Percentiles rank a stretch among this genome's conserved stretches.
Conservation (phyloP, 2,329 filamentous ascomycete genomes). For the Fusarium mundagurra region DNA sequence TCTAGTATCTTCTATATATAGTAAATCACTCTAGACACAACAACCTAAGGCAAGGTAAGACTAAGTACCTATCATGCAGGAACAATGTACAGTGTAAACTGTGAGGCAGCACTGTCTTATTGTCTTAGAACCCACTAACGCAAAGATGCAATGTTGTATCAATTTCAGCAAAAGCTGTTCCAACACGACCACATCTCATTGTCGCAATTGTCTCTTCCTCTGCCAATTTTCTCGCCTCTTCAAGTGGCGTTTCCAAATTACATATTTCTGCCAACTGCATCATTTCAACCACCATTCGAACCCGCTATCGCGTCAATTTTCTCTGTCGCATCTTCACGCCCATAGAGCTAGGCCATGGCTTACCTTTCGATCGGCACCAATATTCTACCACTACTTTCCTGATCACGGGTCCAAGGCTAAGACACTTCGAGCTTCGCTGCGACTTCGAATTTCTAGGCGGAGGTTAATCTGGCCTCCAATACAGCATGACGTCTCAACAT, state of each 20-base stretch:
- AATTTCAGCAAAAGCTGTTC: slow-evolving; percentile 25
- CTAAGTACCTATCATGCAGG: neutral
- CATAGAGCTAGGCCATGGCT: slow-evolving; percentile 38
- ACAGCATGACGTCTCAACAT: slow-evolving; percentile 49
- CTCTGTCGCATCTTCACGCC: slow-evolving; percentile 9
- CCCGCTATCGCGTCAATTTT: neutral
- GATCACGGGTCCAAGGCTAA: slow-evolving; percentile 41
- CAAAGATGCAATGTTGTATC: slow-evolving; percentile 3
- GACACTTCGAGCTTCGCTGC: slow-evolving; percentile 27
- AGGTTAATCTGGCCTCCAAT: slow-evolving; percentile 8
- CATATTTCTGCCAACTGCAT: neutral
- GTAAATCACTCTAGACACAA: neutral
- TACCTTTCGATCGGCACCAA: slow-evolving; percentile 35
- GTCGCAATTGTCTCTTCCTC: neutral
- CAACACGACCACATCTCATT: slow-evolving; percentile 6
- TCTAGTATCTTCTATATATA: neutral
- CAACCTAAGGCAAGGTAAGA: neutral
- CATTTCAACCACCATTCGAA: neutral
- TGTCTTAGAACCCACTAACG: slow-evolving; percentile 28
- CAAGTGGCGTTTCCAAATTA: neutral
- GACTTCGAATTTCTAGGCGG: slow-evolving; percentile 16
- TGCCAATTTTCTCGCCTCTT: neutral
- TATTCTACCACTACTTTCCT: slow-evolving; percentile 36
- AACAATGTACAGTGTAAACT: slow-evolving; percentile 20
- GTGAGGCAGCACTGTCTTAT: slow-evolving; percentile 25